Evolutionary conservation across 257 asterid genomes (phyloP).

Genomic region (Eustoma russellianum): DNA sequence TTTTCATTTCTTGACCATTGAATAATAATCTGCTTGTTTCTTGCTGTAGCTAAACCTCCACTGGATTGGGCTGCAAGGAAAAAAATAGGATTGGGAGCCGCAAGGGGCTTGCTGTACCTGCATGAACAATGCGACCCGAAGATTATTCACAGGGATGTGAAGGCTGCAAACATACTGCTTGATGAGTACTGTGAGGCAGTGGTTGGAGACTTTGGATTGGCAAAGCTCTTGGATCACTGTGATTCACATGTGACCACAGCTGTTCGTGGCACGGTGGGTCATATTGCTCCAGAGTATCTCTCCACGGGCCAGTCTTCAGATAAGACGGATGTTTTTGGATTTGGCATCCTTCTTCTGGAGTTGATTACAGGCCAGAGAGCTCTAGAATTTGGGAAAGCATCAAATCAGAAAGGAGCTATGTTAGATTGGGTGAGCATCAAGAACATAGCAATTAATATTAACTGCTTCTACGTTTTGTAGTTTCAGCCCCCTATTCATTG

Average conservation of each 20-base stretch:
- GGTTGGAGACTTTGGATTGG: constrained; percentile 93
- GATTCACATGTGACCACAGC: constrained; percentile 95
- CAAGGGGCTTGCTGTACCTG: constrained; percentile 80
- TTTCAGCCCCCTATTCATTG: no score
- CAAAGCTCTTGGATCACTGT: constrained; percentile 84
- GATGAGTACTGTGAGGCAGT: constrained; percentile 88
- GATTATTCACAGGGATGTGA: constrained; percentile 95
- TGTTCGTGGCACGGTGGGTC: constrained; percentile 96
- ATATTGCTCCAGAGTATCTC: constrained; percentile 88
- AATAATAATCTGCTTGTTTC: background rate
- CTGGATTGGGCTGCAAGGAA: constrained; percentile 85
- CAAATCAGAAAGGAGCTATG: constrained; percentile 87
- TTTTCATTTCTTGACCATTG: background rate
- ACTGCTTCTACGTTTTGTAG: no score
- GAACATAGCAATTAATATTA: background rate
- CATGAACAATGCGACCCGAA: constrained; percentile 98
- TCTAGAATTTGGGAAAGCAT: constrained; percentile 82
- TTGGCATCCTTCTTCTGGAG: constrained; percentile 80
- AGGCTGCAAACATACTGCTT: constrained; percentile 90
- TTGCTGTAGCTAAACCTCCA: constrained; percentile 60
- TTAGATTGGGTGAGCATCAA: constrained; percentile 80
- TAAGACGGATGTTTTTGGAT: constrained; percentile 92
- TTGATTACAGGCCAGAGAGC: constrained; percentile 95
- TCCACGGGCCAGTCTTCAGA: constrained; percentile 98
- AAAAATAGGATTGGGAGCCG: constrained; percentile 82